phyloP scores from a whole-genome alignment of 768 basidiomycete species.

The Podaxis pistillaris region DNA sequence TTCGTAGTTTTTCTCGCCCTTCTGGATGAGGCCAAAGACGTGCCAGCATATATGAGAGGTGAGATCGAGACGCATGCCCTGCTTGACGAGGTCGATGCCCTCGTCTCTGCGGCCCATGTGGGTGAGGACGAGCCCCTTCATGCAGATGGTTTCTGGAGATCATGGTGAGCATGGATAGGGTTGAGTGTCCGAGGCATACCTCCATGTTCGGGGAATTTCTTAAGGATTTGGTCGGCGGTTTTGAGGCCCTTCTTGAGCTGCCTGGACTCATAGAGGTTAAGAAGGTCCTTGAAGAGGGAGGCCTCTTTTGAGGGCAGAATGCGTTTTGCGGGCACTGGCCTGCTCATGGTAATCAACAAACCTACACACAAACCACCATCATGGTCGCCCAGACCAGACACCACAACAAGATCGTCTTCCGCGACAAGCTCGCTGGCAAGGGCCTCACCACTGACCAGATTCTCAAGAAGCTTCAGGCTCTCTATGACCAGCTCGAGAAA shows the following conservation, averaged over 20 bases:
- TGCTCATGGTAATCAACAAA: constrained; percentile 30
- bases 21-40: constrained; percentile 93
- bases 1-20: constrained; percentile 92
- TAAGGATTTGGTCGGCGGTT: constrained; percentile 89
- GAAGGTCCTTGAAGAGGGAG: constrained; percentile 80
- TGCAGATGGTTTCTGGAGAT: constrained; percentile 82
- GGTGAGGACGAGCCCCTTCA: constrained; percentile 89
- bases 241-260: constrained; percentile 89
- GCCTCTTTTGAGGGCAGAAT: constrained; percentile 81
- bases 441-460: constrained; percentile 77
- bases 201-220: constrained; percentile 94
- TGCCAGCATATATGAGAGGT: constrained; percentile 98
- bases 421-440: constrained; percentile 78
- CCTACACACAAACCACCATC: constrained; percentile 25
- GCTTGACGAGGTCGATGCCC: constrained; percentile 80
- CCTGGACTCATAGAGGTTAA: constrained; percentile 85
- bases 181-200: constrained; percentile 47
- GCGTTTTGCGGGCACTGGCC: constrained; percentile 42
- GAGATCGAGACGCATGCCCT: constrained; percentile 77
- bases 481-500: constrained; percentile 74
- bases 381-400: constrained; percentile 80
- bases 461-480: constrained; percentile 79
- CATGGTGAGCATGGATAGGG: constrained; percentile 3
- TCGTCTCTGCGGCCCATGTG: constrained; percentile 80
- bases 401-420: constrained; percentile 64